These are phyloP conservation scores for Wolfiporia cocos DNA, from an alignment of 1,284 basidiomycete species.

Conservation along the genomic window DNA sequence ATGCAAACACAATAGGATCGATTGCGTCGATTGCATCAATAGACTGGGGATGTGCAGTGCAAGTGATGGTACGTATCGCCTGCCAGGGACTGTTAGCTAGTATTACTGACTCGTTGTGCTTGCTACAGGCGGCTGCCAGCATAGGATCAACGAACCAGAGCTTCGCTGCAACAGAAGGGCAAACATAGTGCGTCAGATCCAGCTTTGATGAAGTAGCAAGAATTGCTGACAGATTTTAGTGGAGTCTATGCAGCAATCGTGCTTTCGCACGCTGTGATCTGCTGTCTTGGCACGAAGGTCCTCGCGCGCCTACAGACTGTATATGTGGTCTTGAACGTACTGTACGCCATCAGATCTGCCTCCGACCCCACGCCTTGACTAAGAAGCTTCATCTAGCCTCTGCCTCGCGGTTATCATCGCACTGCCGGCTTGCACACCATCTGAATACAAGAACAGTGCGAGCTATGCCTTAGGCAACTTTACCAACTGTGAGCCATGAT, in stretches of 20 bases:
- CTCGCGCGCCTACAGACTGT: conserved; percentile 72
- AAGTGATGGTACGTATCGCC: conserved; percentile 32
- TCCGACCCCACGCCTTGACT: conserved; percentile 1
- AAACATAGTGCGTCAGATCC: conserved; percentile 46
- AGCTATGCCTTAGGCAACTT: conserved; percentile 22
- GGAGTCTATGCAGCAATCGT: conserved; percentile 54
- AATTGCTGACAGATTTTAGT: conserved; percentile 26
- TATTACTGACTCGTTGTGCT: neutral
- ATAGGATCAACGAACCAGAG: conserved; percentile 43
- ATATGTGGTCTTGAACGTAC: conserved; percentile 61
- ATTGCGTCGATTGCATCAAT: conserved; percentile 64
- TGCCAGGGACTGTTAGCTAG: neutral
- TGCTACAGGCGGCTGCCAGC: conserved; percentile 42
- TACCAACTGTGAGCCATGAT: conserved; percentile 29
- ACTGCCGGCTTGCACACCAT: conserved; percentile 22
- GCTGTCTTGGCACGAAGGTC: conserved; percentile 59
- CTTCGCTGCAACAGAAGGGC: conserved; percentile 47
- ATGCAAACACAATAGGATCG: conserved; percentile 67
- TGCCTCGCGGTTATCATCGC: conserved; percentile 26
- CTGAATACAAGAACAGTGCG: conserved; percentile 20
- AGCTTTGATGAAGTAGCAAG: neutral
- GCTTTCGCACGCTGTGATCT: conserved; percentile 52
- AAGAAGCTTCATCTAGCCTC: conserved; percentile 11
- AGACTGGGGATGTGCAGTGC: conserved; percentile 73
- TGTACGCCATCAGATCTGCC: conserved; percentile 39